Evolutionary conservation across 345 rosid genomes (phyloP).

Genomic region (Moricandia moricandioides): DNA sequence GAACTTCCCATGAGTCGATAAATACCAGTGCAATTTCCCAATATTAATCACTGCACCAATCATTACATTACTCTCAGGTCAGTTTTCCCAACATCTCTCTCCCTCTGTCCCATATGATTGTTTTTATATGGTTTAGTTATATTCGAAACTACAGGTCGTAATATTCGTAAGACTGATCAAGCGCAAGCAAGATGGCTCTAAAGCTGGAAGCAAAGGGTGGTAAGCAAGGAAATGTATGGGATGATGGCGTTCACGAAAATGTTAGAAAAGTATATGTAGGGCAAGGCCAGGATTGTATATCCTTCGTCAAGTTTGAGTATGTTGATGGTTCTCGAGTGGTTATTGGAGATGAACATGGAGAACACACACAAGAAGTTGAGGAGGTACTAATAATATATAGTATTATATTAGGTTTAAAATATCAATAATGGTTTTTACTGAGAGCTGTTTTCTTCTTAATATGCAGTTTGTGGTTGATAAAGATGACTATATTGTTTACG

Average conservation of each 20-base stretch:
- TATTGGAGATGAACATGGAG: neutral
- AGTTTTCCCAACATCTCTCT: neutral
- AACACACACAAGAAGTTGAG: neutral
- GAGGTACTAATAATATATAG: too few species aligned
- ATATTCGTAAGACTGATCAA: neutral
- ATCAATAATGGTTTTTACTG: neutral
- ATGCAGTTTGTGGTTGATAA: slow-evolving; percentile 28
- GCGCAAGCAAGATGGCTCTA: neutral
- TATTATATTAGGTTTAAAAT: too few species aligned
- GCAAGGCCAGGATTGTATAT: neutral
- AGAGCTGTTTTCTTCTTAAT: neutral
- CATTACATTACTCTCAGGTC: neutral
- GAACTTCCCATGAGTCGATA: neutral
- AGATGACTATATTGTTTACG: slow-evolving; percentile 29
- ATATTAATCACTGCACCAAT: neutral
- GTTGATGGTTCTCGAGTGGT: neutral
- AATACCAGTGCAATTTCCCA: neutral
- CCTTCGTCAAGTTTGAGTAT: neutral
- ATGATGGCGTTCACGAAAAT: neutral
- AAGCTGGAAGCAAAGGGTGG: neutral
- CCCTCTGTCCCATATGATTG: neutral
- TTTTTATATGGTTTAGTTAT: neutral
- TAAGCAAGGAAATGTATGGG: neutral
- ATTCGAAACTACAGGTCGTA: neutral
- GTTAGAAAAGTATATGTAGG: neutral